Conservation (phyloP, 768 basidiomycete genomes). For the Amanita exitialis region DNA sequence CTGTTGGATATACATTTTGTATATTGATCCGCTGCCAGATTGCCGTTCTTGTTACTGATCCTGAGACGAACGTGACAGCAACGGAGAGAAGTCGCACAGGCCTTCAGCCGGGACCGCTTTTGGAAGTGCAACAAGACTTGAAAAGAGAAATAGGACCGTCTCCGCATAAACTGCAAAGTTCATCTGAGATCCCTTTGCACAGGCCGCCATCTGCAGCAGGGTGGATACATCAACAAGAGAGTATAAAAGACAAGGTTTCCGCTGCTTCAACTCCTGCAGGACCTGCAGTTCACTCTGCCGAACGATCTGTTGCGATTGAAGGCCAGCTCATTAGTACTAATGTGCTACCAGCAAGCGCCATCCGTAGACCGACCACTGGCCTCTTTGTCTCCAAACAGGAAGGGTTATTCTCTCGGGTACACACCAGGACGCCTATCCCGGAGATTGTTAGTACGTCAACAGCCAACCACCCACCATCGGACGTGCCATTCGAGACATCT, state of each 20-base stretch:
- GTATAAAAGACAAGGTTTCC: not conserved
- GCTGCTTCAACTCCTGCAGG: not conserved
- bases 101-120: not conserved
- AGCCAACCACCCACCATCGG: not conserved
- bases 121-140: not conserved
- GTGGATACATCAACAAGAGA: not conserved
- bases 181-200: not conserved
- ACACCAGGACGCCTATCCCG: not conserved
- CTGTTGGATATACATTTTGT: not conserved
- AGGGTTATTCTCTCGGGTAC: not conserved
- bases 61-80: not conserved
- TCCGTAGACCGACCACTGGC: not conserved
- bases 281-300: not conserved
- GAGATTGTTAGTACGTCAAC: not conserved
- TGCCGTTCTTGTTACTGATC: not conserved
- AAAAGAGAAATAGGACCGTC: not conserved
- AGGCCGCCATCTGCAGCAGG: not conserved
- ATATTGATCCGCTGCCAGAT: not conserved
- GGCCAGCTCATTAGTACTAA: not conserved
- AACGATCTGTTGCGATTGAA: not conserved
- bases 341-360: not conserved
- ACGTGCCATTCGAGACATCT: not conserved
- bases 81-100: not conserved
- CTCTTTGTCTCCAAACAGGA: not conserved
- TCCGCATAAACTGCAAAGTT: not conserved